These are phyloP conservation scores for Phallus indusiatus DNA, from an alignment of 768 basidiomycete species.

Conservation along the genomic window DNA sequence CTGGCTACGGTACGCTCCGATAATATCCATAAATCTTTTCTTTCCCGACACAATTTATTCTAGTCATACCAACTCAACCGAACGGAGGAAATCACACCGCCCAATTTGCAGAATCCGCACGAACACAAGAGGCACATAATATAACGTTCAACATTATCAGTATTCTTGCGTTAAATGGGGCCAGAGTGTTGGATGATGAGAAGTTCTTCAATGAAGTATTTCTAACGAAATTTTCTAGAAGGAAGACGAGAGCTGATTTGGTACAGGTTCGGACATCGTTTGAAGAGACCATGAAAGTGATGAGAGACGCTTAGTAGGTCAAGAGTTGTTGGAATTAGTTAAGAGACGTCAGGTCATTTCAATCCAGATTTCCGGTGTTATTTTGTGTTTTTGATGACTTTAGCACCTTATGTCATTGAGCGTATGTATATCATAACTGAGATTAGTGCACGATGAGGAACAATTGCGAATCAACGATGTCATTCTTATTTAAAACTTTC, in stretches of 20 bases:
- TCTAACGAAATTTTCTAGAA: not conserved
- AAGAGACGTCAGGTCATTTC: no score
- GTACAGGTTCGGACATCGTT: not conserved
- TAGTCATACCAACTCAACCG: constrained; percentile 64
- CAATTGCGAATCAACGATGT: no score
- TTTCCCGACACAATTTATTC: not conserved
- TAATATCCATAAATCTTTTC: not conserved
- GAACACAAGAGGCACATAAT: constrained; percentile 51
- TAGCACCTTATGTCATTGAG: no score
- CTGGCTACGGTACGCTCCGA: constrained; percentile 9
- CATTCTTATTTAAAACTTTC: no score
- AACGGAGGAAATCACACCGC: constrained; percentile 72
- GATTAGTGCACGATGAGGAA: no score
- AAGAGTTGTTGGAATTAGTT: no score
- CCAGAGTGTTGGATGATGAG: constrained; percentile 48
- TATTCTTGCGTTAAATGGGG: constrained; percentile 51
- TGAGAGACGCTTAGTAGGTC: not conserved
- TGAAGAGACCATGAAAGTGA: not conserved
- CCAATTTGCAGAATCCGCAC: constrained; percentile 52
- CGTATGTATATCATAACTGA: no score
- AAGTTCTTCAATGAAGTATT: constrained; percentile 47
- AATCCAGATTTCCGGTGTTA: no score
- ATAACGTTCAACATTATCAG: constrained; percentile 48
- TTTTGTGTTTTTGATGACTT: no score
- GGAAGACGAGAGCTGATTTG: not conserved